Evolutionary conservation across 1,284 basidiomycete species (phyloP), one percentile per base, ranked within the genome.

Genomic region (Irpex sp.): DNA sequence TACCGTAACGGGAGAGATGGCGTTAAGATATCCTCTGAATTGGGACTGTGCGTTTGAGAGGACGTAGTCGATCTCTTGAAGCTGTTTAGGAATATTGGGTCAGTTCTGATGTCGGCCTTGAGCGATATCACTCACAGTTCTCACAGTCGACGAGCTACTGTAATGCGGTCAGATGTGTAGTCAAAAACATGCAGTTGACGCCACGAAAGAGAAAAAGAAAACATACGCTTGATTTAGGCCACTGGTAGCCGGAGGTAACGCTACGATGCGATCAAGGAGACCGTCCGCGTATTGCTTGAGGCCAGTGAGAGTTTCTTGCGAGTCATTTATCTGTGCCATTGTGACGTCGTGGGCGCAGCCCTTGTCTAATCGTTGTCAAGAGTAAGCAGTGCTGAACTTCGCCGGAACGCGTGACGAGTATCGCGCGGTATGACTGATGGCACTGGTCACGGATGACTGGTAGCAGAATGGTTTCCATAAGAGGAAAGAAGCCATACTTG

Each of bases 401-500:
- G 26, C 26, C 26, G 26, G 40, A 11, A 15, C 40, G 15, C 40
- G 40, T 44, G 40, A 44, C 40, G 2, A 2, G 8, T 1, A 44
- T 44, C 49, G 54, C 15, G 9, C 26, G 6, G 54, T 26, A 31
- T 56, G 51, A 52, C 51, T n/a, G 19, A 26, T 26, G 5, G 19
- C 51, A 26, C 51, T 7, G 31, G 34, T 36, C 54, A 56, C 54
- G 26, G 13, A 21, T 21, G 15, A 34, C 54, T 34, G 9, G 9
- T 9, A 7, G 31, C 54, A 26, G 54, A n/a, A 21, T 51, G 8
- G 49, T 21, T 15, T 44, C 57, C 57, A 58, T 17, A 44, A 58
- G 19, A 58, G 57, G 57, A 21, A 58, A 37, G 26, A 47, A 52
- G 57, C 57, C 61, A 62, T 62, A 55, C 49, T 26, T 36, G n/a